Evolutionary conservation across 2,329 filamentous ascomycete species (phyloP).

Genomic region (Claviceps capensis): DNA sequence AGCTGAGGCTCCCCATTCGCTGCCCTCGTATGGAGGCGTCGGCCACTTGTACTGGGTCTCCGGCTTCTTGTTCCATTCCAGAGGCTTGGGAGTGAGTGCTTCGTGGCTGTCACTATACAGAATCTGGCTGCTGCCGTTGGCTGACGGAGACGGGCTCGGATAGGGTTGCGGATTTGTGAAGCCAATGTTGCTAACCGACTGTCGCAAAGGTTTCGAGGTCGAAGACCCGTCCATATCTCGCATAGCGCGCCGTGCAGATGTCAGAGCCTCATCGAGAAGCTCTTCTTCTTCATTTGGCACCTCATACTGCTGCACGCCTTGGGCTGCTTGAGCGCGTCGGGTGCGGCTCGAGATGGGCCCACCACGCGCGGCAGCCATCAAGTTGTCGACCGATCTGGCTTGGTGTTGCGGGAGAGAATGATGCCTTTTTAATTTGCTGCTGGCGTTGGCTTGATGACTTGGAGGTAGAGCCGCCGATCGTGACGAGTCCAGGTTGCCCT

Average conservation of each 20-base stretch:
- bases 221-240: conserved; percentile 48
- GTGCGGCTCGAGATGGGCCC: conserved; percentile 67
- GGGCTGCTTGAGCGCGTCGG: conserved; percentile 57
- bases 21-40: conserved; percentile 88
- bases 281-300: conserved; percentile 95
- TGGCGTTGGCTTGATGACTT: conserved; percentile 33
- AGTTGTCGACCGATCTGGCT: conserved; percentile 50
- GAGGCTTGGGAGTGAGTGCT: conserved; percentile 51
- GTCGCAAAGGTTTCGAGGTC: conserved; percentile 32
- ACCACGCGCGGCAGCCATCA: conserved; percentile 39
- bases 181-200: conserved; percentile 50
- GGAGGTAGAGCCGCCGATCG: conserved; percentile 34
- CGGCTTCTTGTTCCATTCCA: conserved; percentile 51
- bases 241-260: conserved; percentile 62
- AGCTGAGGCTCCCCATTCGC: conserved; percentile 77
- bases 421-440: conserved; percentile 46
- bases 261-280: conserved; percentile 76
- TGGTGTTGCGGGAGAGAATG: conserved; percentile 51
- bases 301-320: conserved; percentile 76
- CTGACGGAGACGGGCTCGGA: conserved; percentile 60
- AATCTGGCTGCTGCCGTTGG: conserved; percentile 67
- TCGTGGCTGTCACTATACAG: conserved; percentile 57
- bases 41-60: conserved; percentile 62
- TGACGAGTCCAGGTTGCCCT: conserved; percentile 32
- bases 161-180: conserved; percentile 40